Base-by-base conservation (phyloP, 306 rosid species). In the Abrus precatorius region DNA sequence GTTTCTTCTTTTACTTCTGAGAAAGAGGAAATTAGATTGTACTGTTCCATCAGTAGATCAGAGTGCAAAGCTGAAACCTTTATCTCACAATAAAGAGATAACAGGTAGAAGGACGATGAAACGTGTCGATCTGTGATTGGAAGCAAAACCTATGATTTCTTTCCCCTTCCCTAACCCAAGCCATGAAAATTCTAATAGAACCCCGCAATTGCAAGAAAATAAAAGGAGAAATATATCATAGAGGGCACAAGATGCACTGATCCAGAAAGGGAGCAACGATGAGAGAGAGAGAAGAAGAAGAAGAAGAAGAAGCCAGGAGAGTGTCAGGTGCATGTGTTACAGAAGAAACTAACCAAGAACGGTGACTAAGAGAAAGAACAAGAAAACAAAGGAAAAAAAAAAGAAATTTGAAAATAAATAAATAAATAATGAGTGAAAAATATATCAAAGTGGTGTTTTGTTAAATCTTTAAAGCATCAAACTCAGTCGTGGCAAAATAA, bases 51-150 rank as follows among this genome's bases (percentile, higher is more conserved):
- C 84, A 40, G 29, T 20, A 47, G 38, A 55, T 43, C 72, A 67
- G 72, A 38, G 49, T 30, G 14, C 76, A 80, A 74, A 68, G 67
- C 61, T 59, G 80, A 82, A 82, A 55, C 69, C 81, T 80, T 74
- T 80, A 63, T 9, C 82, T 64, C 78, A 83, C 72, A 48, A 63
- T 59, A 49, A 75, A 60, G 80, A 36, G 44, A 11, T 48, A 20
- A 45, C 27, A 57, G 43, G 20, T 62, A 38, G 70, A 69, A 75
- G 76, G 81, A 57, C 11, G 1, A 52, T 52, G 75, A 84, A 80
- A 89, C 89, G 82, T 85, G 91, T 87, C 69, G 56, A 83, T 70
- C 80, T 80, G 63, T 80, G 41, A 59, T 80, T 80, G 83, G 79
- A 63, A 34, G 9, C 28, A 41, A 32, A 69, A 47, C 74, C 29